Percentiles rank a stretch among this genome's conserved stretches.
phyloP scores from a whole-genome alignment of 352 stramenopile species.

The Globisporangium sylvaticum region DNA sequence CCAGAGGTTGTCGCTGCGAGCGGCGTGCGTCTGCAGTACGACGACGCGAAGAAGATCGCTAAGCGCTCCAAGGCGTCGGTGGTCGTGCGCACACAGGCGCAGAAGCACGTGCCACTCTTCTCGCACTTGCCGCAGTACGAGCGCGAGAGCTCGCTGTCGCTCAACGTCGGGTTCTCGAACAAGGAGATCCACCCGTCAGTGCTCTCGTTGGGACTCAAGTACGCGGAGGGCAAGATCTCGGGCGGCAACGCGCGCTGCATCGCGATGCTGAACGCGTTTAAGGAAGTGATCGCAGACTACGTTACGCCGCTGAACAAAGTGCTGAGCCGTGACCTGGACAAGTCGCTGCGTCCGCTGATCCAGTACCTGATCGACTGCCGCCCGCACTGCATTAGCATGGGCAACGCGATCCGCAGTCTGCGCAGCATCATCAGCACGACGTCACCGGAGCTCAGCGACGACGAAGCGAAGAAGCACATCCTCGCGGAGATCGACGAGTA shows the following conservation, averaged over 20 bases:
- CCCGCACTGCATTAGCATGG: constrained; percentile 93
- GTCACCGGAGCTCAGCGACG: constrained; percentile 79
- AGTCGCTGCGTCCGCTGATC: constrained; percentile 90
- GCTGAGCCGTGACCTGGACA: constrained; percentile 83
- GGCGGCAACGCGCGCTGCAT: constrained; percentile 91
- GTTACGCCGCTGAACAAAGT: constrained; percentile 68
- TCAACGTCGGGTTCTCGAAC: constrained; percentile 69
- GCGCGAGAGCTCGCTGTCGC: constrained; percentile 67
- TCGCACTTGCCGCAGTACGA: constrained; percentile 85
- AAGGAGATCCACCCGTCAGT: constrained; percentile 89
- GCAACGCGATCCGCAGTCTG: constrained; percentile 92
- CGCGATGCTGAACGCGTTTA: constrained; percentile 93
- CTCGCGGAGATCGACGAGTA: constrained; percentile 92
- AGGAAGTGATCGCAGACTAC: constrained; percentile 91
- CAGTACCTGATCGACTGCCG: constrained; percentile 94
- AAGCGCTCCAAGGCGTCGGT: constrained; percentile 67
- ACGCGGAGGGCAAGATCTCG: constrained; percentile 85
- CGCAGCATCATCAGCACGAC: constrained; percentile 88
- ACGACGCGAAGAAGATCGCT: constrained; percentile 77
- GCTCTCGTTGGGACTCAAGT: constrained; percentile 89
- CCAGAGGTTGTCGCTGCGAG: constrained; percentile 23
- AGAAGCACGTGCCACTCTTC: constrained; percentile 82
- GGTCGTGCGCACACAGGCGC: constrained; percentile 66
- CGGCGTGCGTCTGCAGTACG: constrained; percentile 68
- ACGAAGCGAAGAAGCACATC: constrained; percentile 83